These are phyloP conservation scores for Agrostemma githago DNA, from an alignment of 148 eudicot species.

Conservation along the genomic window DNA sequence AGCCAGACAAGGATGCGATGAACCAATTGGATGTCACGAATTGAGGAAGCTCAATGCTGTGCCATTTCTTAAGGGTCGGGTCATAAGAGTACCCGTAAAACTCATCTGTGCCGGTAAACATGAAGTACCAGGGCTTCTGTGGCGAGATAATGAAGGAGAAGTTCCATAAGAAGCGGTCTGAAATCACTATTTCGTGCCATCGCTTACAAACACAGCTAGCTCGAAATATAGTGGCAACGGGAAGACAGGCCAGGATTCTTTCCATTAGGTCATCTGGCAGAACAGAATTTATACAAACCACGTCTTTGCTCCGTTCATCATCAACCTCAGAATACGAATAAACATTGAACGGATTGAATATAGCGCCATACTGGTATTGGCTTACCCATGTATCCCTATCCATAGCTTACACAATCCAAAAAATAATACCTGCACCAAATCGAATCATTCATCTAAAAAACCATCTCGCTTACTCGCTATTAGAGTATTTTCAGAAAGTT, in stretches of 20 bases:
- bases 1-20: slow-evolving; percentile 75
- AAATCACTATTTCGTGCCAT: slow-evolving; percentile 76
- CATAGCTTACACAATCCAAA: slow-evolving; percentile 31
- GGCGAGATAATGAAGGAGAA: slow-evolving; percentile 36
- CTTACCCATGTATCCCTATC: slow-evolving; percentile 57
- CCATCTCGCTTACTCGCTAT: not conserved
- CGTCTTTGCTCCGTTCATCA: slow-evolving; percentile 48
- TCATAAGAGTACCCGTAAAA: slow-evolving; percentile 76
- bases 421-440: slow-evolving; percentile 18
- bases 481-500: not conserved
- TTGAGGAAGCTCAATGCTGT: slow-evolving; percentile 63
- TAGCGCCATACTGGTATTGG: slow-evolving; percentile 27
- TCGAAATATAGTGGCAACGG: slow-evolving; percentile 68
- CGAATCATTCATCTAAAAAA: not conserved
- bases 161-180: slow-evolving; percentile 62
- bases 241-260: slow-evolving; percentile 71
- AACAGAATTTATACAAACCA: slow-evolving; percentile 51
- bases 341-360: slow-evolving; percentile 25
- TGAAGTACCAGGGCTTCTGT: slow-evolving; percentile 89
- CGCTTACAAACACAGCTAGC: slow-evolving; percentile 81
- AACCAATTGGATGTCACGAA: slow-evolving; percentile 76
- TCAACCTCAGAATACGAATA: slow-evolving; percentile 40
- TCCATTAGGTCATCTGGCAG: slow-evolving; percentile 87
- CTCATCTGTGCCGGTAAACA: slow-evolving; percentile 79
- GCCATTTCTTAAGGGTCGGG: slow-evolving; percentile 70